Conservation (phyloP, 805 yeast species). For the Candida vaughaniae region DNA sequence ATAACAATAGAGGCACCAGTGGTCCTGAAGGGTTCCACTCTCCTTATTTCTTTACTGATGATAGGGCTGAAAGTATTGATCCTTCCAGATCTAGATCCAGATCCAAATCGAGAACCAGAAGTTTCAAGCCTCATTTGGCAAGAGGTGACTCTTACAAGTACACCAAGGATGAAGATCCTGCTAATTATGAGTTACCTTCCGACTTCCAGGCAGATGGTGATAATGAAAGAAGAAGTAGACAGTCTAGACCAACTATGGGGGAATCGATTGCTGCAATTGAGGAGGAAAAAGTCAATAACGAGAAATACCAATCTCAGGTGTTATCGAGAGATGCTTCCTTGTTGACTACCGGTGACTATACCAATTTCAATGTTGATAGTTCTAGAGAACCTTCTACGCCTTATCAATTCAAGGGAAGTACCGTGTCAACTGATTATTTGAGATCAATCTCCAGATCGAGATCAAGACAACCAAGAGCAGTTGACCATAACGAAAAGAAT, state of each 20-base stretch:
- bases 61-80: slow-evolving; percentile 25
- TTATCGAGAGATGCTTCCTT: slow-evolving; percentile 34
- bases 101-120: slow-evolving; percentile 13
- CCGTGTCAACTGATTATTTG: slow-evolving; percentile 53
- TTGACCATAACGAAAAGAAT: slow-evolving; percentile 24
- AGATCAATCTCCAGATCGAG: slow-evolving; percentile 67
- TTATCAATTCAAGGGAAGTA: slow-evolving; percentile 45
- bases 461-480: slow-evolving; percentile 41
- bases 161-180: slow-evolving; percentile 47
- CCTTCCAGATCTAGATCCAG: slow-evolving; percentile 20
- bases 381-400: slow-evolving; percentile 49
- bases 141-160: slow-evolving; percentile 75
- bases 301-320: slow-evolving; percentile 15
- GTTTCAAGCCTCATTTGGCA: slow-evolving; percentile 60
- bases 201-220: slow-evolving; percentile 27
- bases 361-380: slow-evolving; percentile 43
- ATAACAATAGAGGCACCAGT: background rate
- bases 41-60: slow-evolving; percentile 34
- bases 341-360: slow-evolving; percentile 47
- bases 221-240: slow-evolving; percentile 38
- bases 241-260: slow-evolving; percentile 43
- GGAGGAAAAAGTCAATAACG: slow-evolving; percentile 18
- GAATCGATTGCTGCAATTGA: slow-evolving; percentile 47
- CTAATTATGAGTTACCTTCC: slow-evolving; percentile 43
- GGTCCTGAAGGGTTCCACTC: slow-evolving; percentile 28